Evolutionary conservation across 345 rosid species (phyloP), one percentile per base, ranked within the genome.

Genomic region (Linum usitatissimum): DNA sequence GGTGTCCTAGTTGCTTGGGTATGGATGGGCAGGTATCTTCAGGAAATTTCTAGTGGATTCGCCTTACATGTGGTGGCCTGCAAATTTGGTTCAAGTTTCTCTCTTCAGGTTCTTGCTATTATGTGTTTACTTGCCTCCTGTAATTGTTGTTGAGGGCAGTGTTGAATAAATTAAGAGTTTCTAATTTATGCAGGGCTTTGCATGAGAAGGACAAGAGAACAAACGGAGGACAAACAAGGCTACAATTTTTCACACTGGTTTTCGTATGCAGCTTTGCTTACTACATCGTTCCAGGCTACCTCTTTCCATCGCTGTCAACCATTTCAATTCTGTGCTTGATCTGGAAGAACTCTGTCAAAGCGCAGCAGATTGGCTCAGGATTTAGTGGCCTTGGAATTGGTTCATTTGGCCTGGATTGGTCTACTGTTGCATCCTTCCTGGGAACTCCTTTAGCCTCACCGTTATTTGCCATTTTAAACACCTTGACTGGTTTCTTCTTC

Each of bases 51-150:
- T 55, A 3, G 59, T 55, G 23, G 59, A 55, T 55, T 55, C 59
- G 6, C 59, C 59, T 18, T 55, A 55, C 30, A 55, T 55, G 59
- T 55, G 59, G 59, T 55, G 59, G 59, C 59, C 59, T 6, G 30
- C 59, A 18, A 55, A 55, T 19, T 6, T 55, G 30, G 59, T 55
- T 9, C 59, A 55, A 28, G 59, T 55, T 19, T 55, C 59, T n/a
- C 59, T 55, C 12, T 55, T 55, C 21, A 55, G 28, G 28, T 23
- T 23, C 28, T 23, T 23, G 28, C 28, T 23, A 23, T 23, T 0
- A 23, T 23, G 28, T 23, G 28, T 23, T 23, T 23, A 23, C 28
- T 23, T 23, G 28, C 28, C 28, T 23, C 28, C 28, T 23, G 28
- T 23, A 23, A 23, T 23, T 23, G 2, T 23, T 23, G 28, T 23